Conservation (phyloP, 2,329 filamentous ascomycete genomes). For the Trichoderma simmonsii region DNA sequence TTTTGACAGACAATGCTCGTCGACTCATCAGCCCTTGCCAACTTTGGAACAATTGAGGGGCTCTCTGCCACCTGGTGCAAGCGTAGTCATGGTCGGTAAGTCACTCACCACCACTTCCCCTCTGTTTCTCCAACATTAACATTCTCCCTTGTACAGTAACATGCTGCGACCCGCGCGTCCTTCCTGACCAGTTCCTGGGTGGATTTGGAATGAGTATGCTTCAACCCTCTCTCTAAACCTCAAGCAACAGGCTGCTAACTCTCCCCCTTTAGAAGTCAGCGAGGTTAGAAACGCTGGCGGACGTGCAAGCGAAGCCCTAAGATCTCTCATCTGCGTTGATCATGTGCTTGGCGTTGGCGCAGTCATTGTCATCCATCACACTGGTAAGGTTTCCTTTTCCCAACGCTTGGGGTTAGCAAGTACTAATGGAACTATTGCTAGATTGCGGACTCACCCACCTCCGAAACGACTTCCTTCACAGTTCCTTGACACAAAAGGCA, state of each 20-base stretch:
- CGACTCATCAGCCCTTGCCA: not conserved
- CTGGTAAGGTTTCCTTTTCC: not conserved
- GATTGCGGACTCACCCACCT: not conserved
- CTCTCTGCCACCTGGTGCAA: not conserved
- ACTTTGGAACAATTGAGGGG: not conserved
- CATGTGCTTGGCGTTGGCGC: not conserved
- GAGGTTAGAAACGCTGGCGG: not conserved
- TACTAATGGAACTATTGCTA: not conserved
- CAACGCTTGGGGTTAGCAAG: not conserved
- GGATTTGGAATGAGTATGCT: not conserved
- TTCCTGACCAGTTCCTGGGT: not conserved
- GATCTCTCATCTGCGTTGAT: not conserved
- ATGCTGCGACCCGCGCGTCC: not conserved
- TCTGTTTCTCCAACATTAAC: not conserved
- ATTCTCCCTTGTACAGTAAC: not conserved
- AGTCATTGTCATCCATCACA: not conserved
- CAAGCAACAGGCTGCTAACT: not conserved
- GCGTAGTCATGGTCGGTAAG: not conserved
- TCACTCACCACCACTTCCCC: not conserved
- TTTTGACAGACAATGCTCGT: not conserved
- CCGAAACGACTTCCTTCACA: not conserved
- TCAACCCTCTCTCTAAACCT: rapidly evolving
- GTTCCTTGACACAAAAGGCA: not conserved
- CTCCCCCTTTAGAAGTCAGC: not conserved
- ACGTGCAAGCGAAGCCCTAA: not conserved